phyloP scores from a whole-genome alignment of 1,284 basidiomycete species.

The Mycosarcoma maydis region DNA sequence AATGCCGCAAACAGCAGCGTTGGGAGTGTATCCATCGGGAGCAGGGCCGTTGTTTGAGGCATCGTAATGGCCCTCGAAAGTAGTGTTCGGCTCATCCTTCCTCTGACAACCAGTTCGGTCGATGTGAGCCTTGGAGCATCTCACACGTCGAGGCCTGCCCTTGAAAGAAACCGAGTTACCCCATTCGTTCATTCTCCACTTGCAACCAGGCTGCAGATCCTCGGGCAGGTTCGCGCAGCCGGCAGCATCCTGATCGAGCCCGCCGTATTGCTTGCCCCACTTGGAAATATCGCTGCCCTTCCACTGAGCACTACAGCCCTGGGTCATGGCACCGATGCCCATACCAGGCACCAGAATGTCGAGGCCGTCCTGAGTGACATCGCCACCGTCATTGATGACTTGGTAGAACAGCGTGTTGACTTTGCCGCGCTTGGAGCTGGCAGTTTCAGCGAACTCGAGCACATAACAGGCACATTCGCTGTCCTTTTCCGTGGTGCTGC shows the following conservation, averaged over 20 bases:
- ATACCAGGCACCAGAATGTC: constrained; percentile 45
- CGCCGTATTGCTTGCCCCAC: constrained; percentile 40
- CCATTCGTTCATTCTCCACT: constrained; percentile 40
- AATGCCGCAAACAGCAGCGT: constrained; percentile 27
- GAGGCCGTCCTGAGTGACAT: constrained; percentile 18
- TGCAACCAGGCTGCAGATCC: constrained; percentile 31
- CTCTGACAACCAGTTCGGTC: constrained; percentile 41
- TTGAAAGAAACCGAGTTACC: constrained; percentile 22
- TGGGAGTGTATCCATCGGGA: constrained; percentile 25
- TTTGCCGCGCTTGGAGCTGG: constrained; percentile 18
- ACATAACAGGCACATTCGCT: constrained; percentile 33
- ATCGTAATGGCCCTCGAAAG: constrained; percentile 5
- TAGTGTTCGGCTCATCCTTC: constrained; percentile 18
- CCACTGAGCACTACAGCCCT: constrained; percentile 33
- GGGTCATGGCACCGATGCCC: constrained; percentile 21
- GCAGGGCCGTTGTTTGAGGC: constrained; percentile 4
- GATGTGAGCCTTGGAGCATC: constrained; percentile 41
- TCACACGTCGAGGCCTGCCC: constrained; percentile 18
- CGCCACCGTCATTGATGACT: constrained; percentile 37
- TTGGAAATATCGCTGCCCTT: constrained; percentile 14
- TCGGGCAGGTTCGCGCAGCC: constrained; percentile 30
- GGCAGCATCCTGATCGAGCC: constrained; percentile 18
- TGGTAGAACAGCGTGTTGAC: constrained; percentile 38
- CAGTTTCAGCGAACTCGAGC: constrained; percentile 10
- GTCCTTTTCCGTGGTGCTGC: constrained; percentile 15